phyloP scores from a whole-genome alignment of 768 basidiomycete genomes.

The Amyloporia xantha region DNA sequence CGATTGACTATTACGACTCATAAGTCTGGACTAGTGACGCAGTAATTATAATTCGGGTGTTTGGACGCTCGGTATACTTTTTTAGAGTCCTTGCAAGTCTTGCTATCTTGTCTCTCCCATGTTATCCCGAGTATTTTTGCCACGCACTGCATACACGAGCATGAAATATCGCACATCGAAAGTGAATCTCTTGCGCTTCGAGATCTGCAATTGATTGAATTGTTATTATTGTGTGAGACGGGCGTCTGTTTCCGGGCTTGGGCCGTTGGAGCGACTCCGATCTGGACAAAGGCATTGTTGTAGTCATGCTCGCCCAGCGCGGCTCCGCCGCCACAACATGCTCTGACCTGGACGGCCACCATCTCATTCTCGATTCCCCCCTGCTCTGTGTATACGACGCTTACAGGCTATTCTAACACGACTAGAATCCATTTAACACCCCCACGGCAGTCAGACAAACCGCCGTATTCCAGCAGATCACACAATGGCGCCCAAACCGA shows the following conservation, averaged over 20 bases:
- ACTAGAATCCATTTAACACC: not conserved
- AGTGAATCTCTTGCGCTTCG: too few relatives aligned
- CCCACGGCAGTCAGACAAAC: not conserved
- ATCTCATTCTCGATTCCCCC: not conserved
- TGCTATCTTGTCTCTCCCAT: not conserved
- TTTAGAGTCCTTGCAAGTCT: not conserved
- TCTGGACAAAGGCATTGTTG: too few relatives aligned
- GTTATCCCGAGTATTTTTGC: not conserved
- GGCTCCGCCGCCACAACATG: conserved; percentile 4
- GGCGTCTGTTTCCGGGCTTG: too few relatives aligned
- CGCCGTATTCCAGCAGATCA: not conserved
- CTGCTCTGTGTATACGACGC: not conserved
- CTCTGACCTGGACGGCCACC: conserved; percentile 3
- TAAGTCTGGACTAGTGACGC: not conserved
- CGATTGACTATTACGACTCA: conserved; percentile 1
- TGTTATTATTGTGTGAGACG: too few relatives aligned
- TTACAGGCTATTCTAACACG: not conserved
- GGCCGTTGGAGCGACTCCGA: too few relatives aligned
- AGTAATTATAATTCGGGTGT: conserved; percentile 1
- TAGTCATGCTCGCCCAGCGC: too few relatives aligned
- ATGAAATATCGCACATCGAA: too few relatives aligned
- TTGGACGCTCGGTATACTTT: conserved; percentile 1
- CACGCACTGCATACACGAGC: not conserved
- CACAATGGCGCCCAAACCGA: conserved; percentile 4
- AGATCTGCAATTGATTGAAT: too few relatives aligned